Evolutionary conservation across 371 early-diverging fungal genomes (phyloP).

Genomic region (Zopfochytrium polystomum): DNA sequence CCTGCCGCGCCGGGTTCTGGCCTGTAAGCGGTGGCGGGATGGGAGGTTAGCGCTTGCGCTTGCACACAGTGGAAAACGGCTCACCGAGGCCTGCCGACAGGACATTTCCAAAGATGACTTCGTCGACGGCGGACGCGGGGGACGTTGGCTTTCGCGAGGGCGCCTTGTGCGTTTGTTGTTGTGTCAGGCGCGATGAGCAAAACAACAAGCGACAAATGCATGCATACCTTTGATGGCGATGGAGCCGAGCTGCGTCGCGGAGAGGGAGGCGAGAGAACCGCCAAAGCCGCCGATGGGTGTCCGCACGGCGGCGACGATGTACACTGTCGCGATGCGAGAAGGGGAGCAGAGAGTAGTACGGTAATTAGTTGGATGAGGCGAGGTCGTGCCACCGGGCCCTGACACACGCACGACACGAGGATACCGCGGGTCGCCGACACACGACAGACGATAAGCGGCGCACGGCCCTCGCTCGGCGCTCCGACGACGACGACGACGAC

Average conservation of each 20-base stretch:
- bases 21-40: conserved; percentile 59
- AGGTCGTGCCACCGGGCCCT: too few relatives aligned
- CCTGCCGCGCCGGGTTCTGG: conserved; percentile 96
- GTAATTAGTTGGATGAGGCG: too few relatives aligned
- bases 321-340: too few relatives aligned
- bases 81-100: conserved; percentile 76
- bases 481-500: too few relatives aligned
- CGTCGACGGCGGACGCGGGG: conserved; percentile 73
- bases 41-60: background rate
- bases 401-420: too few relatives aligned
- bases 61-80: conserved; percentile 2
- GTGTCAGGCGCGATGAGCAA: background rate
- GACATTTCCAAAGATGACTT: conserved; percentile 89
- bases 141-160: conserved; percentile 62
- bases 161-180: too few relatives aligned
- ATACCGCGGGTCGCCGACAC: too few relatives aligned
- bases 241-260: conserved; percentile 85
- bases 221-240: conserved; percentile 80
- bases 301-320: conserved; percentile 82
- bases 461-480: too few relatives aligned
- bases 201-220: background rate
- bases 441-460: too few relatives aligned
- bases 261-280: conserved; percentile 80
- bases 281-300: conserved; percentile 95
- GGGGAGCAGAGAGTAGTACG: too few relatives aligned